Conservation (phyloP, 345 rosid genomes). For the Erucastrum elatum region DNA sequence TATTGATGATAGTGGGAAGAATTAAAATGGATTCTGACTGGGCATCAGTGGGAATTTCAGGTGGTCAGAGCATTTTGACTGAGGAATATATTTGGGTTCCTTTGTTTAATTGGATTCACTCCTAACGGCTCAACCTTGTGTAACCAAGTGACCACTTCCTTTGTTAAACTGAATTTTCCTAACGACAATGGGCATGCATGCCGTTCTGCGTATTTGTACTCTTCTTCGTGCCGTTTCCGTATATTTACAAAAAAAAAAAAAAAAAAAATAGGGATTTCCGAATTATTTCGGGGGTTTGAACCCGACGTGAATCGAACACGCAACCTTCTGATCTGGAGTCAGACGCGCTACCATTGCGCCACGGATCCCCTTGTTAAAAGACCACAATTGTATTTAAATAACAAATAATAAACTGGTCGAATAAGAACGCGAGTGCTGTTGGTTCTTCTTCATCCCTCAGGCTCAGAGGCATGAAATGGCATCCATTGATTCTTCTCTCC, state of each 20-base stretch:
- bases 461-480: slow-evolving; percentile 46
- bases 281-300: slow-evolving; percentile 45
- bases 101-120: background rate
- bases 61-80: slow-evolving; percentile 22
- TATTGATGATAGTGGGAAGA: slow-evolving; percentile 24
- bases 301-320: slow-evolving; percentile 97
- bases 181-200: background rate
- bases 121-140: slow-evolving; percentile 6
- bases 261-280: too few species aligned
- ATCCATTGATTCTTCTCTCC: slow-evolving; percentile 46
- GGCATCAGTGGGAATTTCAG: too few species aligned
- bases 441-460: background rate
- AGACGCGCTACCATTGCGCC: slow-evolving; percentile 99
- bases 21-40: too few species aligned
- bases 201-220: background rate
- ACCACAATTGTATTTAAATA: fast-evolving
- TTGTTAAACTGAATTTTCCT: background rate
- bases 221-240: background rate
- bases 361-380: slow-evolving; percentile 46
- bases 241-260: background rate
- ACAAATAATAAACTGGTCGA: fast-evolving
- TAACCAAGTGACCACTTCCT: background rate
- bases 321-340: slow-evolving; percentile 99
- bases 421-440: background rate
- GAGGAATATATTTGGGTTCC: slow-evolving; percentile 24